Conservation (phyloP, 2,329 filamentous ascomycete genomes). For the Fusarium dimerum region DNA sequence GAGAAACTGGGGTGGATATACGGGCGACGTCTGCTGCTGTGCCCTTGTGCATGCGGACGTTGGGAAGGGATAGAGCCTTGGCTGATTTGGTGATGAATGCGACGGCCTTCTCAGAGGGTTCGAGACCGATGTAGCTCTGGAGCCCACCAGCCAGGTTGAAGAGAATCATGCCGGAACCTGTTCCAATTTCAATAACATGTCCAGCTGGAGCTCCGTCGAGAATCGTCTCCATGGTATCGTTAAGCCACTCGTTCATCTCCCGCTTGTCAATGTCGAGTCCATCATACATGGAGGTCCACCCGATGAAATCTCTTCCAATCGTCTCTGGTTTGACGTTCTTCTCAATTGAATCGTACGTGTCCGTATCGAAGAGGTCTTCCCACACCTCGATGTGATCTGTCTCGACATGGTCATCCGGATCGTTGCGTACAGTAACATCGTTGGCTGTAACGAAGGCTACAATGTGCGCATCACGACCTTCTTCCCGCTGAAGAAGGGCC, state of each 20-base stretch:
- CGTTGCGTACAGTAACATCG: neutral
- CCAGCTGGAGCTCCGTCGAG: neutral
- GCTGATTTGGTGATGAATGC: constrained; percentile 17
- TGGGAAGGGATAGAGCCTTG: constrained; percentile 18
- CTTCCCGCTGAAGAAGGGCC: neutral
- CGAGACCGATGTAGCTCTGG: constrained; percentile 30
- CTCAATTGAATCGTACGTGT: constrained; percentile 14
- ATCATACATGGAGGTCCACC: constrained; percentile 31
- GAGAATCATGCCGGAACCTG: constrained; percentile 35
- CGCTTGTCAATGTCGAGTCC: constrained; percentile 5
- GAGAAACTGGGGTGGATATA: neutral
- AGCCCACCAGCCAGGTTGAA: constrained; percentile 29
- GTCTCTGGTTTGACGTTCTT: constrained; percentile 1
- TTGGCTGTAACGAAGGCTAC: neutral
- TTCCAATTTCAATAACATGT: constrained; percentile 33
- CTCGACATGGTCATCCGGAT: neutral
- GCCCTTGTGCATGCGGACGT: constrained; percentile 24
- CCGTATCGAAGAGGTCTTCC: constrained; percentile 12
- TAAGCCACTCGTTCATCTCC: constrained; percentile 30
- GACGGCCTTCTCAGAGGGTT: constrained; percentile 24
- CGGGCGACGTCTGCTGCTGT: constrained; percentile 1
- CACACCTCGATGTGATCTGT: neutral
- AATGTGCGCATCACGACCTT: neutral
- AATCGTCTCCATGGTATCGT: constrained; percentile 24
- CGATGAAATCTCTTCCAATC: constrained; percentile 25